Conservation (phyloP, 2,329 filamentous ascomycete species). For the Hymenoscyphus occultus region DNA sequence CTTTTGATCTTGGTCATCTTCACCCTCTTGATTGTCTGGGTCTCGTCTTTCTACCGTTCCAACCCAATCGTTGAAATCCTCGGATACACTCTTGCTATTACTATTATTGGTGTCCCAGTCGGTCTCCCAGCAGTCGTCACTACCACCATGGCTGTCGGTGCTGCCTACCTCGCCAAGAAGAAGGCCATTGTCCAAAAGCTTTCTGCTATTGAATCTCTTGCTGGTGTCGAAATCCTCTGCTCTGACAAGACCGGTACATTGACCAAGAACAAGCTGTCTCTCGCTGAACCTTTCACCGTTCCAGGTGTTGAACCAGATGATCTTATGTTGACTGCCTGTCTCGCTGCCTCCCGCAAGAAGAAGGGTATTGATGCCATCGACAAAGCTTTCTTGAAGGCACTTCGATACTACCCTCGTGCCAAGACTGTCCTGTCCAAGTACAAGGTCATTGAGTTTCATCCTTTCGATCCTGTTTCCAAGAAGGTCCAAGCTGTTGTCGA, state of each 20-base stretch:
- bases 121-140: constrained; percentile 91
- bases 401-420: constrained; percentile 77
- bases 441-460: constrained; percentile 79
- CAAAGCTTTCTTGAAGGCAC: constrained; percentile 87
- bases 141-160: constrained; percentile 92
- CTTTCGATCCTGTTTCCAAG: constrained; percentile 91
- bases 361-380: constrained; percentile 95
- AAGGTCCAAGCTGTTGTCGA: constrained; percentile 84
- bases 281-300: constrained; percentile 81
- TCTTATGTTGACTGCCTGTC: constrained; percentile 86
- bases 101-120: constrained; percentile 88
- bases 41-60: constrained; percentile 83
- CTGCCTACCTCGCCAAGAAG: constrained; percentile 87
- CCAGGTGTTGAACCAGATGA: constrained; percentile 80
- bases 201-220: constrained; percentile 85
- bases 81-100: constrained; percentile 82
- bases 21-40: constrained; percentile 79
- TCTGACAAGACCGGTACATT: constrained; percentile 92
- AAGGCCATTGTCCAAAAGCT: constrained; percentile 92
- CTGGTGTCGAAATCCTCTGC: constrained; percentile 90
- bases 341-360: constrained; percentile 89
- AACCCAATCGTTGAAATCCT: constrained; percentile 77
- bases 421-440: constrained; percentile 80
- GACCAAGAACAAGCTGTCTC: constrained; percentile 90
- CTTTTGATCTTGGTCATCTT: constrained; percentile 77